Evolutionary conservation across 129 eudicot genomes (phyloP), one percentile per base, ranked within the genome.

Genomic region (Sambucus nigra): DNA sequence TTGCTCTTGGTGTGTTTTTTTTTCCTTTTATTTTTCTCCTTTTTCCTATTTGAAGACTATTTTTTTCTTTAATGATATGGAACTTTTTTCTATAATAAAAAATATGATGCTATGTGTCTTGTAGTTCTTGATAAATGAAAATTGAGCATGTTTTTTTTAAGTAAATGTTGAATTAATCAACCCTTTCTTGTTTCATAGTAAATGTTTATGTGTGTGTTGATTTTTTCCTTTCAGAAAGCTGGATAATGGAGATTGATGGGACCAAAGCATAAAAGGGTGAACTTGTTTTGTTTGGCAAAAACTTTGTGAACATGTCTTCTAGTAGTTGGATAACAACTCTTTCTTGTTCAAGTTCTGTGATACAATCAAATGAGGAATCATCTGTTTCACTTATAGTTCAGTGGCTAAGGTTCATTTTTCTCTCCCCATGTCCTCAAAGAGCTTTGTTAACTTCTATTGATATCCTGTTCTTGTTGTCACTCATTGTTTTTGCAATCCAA

Each of bases 401-500:
- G 67, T 82, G 95, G 95, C 62, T 59, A 24, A 65, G 65, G 45
- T 86, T 81, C 75, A 57, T 84, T 19, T 67, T 84, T 55, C 67
- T 89, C 25, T 69, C 93, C 28, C 95, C 97, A 49, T 84, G 97
- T 52, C 83, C 86, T 28, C 97, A 89, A 49, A 71, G 97, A 45
- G 63, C 51, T 24, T 60, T 89, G 31, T 46, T 78, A 21, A 62
- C 94, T 35, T 59, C 88, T 33, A n/a, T 89, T 49, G 80, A 89
- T 64, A 50, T 69, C 45, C 44, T 89, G 10, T 74, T 89, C 68
- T 49, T 84, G 70, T 7, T 85, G 55, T 40, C 57, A 8, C 40
- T 81, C 48, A 55, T 79, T 22, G 60, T 61, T 0, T 69, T 77
- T 53, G 64, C 88, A 12, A 25, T 78, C 21, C 70, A 64, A 17